A percentile compares a stretch with the other conserved stretches of the same genome.
These are phyloP conservation scores for Aspergillus conjunctus DNA, from an alignment of 495 filamentous ascomycete species.

Conservation along the genomic window DNA sequence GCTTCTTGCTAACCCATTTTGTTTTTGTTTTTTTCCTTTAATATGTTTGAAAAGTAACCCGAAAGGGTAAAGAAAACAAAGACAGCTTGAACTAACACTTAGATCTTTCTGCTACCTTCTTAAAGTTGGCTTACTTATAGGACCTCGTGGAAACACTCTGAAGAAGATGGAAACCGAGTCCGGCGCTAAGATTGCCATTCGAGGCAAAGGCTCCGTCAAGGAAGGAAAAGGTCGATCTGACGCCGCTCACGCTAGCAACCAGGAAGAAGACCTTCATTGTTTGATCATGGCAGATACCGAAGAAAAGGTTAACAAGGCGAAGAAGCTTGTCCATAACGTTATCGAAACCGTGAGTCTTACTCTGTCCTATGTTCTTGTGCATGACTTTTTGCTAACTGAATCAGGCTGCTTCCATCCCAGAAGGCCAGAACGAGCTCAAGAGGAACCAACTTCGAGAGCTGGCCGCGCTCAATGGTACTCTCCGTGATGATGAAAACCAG, in stretches of 20 bases:
- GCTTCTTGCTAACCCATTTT: slow-evolving; percentile 61
- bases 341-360: slow-evolving; percentile 86
- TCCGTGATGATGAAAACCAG: slow-evolving; percentile 98
- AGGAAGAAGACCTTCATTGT: slow-evolving; percentile 98
- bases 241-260: slow-evolving; percentile 97
- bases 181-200: slow-evolving; percentile 96
- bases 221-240: slow-evolving; percentile 99
- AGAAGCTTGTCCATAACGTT: slow-evolving; percentile 94
- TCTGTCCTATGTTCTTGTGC: background rate
- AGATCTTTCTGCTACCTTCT: slow-evolving; percentile 71
- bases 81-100: slow-evolving; percentile 76
- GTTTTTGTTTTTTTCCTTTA: slow-evolving; percentile 45
- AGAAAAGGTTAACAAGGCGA: slow-evolving; percentile 97
- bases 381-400: slow-evolving; percentile 1
- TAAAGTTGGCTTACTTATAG: slow-evolving; percentile 99
- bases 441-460: slow-evolving; percentile 97
- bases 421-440: slow-evolving; percentile 98
- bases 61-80: slow-evolving; percentile 31
- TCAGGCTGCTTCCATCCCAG: slow-evolving; percentile 95
- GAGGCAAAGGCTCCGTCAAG: slow-evolving; percentile 98
- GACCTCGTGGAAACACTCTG: slow-evolving; percentile 97
- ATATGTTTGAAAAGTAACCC: slow-evolving; percentile 20
- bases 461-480: slow-evolving; percentile 94
- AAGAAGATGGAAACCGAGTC: slow-evolving; percentile 99
- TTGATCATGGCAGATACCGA: slow-evolving; percentile 99